Evolutionary conservation across 73 alveolate species (phyloP).

Genomic region (Durusdinium trenchii): DNA sequence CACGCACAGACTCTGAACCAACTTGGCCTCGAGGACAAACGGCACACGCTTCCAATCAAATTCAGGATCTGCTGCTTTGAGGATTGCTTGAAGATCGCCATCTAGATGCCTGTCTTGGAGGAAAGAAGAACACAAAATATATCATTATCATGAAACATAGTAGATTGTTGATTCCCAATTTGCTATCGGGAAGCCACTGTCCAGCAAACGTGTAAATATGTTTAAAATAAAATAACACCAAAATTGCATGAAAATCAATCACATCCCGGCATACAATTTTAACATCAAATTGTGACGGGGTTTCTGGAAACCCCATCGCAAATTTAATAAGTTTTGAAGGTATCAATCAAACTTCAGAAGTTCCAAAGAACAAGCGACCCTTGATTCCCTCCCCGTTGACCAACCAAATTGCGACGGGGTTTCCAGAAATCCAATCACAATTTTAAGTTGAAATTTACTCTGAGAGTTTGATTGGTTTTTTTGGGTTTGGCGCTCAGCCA

Average conservation of each 20-base stretch:
- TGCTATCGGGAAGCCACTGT: too few species aligned
- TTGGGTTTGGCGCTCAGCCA: neutral
- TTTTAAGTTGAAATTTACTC: neutral
- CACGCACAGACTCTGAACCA: too few species aligned
- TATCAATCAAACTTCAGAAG: too few species aligned
- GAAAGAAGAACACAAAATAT: neutral
- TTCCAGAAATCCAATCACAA: constrained; percentile 1
- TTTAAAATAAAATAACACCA: neutral
- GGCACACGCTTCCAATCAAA: constrained; percentile 38
- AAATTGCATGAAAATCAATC: neutral
- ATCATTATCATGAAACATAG: neutral
- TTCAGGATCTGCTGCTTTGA: neutral
- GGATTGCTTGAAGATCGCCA: neutral
- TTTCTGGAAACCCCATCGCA: too few species aligned
- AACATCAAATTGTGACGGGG: too few species aligned
- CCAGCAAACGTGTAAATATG: neutral
- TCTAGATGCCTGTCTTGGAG: neutral
- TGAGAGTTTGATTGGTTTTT: neutral
- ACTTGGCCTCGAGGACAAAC: constrained; percentile 43
- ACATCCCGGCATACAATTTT: neutral
- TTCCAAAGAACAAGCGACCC: neutral
- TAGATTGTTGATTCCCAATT: too few species aligned
- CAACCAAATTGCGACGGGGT: constrained; percentile 39
- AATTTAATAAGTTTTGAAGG: too few species aligned
- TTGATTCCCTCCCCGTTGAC: neutral